Conservation (phyloP, 345 rosid species). For the Melastoma malabathricum region DNA sequence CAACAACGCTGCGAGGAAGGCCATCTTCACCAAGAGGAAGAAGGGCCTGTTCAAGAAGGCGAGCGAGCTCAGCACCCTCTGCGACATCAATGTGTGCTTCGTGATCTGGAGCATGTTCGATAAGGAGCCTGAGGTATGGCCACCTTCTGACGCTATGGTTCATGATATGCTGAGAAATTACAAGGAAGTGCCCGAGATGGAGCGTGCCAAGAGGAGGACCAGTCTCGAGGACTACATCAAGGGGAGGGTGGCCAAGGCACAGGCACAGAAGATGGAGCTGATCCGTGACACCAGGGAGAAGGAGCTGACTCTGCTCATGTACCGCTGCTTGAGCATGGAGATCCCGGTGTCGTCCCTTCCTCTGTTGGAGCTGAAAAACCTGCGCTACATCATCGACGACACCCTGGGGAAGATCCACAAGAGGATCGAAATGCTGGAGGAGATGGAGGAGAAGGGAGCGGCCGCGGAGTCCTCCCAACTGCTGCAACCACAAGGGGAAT, state of each 20-base stretch:
- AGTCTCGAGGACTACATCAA: conserved; percentile 5
- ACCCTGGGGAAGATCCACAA: neutral
- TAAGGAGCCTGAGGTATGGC: conserved; percentile 5
- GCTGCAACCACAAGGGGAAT: no score
- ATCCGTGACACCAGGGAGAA: conserved; percentile 4
- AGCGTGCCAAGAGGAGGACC: conserved; percentile 4
- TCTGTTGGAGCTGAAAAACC: neutral
- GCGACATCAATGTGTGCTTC: conserved; percentile 4
- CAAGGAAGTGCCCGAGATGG: conserved; percentile 2
- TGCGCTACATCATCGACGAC: neutral
- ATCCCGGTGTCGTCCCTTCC: neutral
- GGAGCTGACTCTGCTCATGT: conserved; percentile 1
- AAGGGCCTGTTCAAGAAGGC: conserved; percentile 10
- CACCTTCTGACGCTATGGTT: neutral
- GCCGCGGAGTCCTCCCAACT: no score
- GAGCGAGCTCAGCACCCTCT: conserved; percentile 8
- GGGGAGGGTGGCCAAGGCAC: neutral
- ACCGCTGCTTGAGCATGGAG: neutral
- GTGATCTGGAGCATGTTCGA: conserved; percentile 3
- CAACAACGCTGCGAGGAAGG: conserved; percentile 4
- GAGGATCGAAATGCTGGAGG: neutral
- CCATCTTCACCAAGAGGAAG: conserved; percentile 9
- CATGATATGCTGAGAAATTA: neutral
- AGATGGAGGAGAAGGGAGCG: no score
- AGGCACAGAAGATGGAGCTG: no score